Evolutionary conservation across 139 green algal species (phyloP).

Genomic region (Closterium sp.): DNA sequence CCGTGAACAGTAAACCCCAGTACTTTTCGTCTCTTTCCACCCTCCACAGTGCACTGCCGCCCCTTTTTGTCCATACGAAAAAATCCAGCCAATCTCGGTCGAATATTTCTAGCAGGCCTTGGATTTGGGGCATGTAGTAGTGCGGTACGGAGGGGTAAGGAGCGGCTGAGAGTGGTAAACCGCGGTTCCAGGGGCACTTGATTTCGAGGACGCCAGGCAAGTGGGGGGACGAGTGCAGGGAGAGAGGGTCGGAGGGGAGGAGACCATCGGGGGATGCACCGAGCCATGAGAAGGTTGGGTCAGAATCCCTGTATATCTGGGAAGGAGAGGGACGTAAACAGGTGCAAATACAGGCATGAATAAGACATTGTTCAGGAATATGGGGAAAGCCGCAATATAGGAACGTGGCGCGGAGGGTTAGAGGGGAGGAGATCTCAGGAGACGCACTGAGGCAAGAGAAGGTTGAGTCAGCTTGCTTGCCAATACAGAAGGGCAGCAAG

Average conservation of each 20-base stretch:
- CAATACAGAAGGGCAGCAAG: not conserved
- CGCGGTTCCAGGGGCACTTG: slow-evolving; percentile 46
- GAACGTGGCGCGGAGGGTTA: not conserved
- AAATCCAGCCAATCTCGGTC: slow-evolving; percentile 53
- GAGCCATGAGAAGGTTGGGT: slow-evolving; percentile 24
- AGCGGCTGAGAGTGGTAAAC: not conserved
- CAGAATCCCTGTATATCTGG: not conserved
- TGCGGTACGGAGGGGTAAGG: slow-evolving; percentile 34
- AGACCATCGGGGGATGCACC: slow-evolving; percentile 50
- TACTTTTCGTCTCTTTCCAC: slow-evolving; percentile 68
- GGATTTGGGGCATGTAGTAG: slow-evolving; percentile 55
- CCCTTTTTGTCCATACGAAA: slow-evolving; percentile 44
- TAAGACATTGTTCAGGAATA: too few relatives aligned
- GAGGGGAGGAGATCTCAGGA: slow-evolving; percentile 39
- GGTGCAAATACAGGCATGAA: too few relatives aligned
- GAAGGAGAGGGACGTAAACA: too few relatives aligned
- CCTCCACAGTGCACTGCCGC: slow-evolving; percentile 63
- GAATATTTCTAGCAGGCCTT: slow-evolving; percentile 52
- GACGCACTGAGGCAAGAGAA: slow-evolving; percentile 45
- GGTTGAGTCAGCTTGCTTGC: not conserved
- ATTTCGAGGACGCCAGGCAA: slow-evolving; percentile 46
- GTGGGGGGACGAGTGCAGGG: not conserved
- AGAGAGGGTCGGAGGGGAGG: not conserved
- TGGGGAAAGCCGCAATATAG: too few relatives aligned
- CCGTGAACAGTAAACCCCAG: slow-evolving; percentile 63